Evolutionary conservation across 148 eudicot species (phyloP).

Genomic region (Rheum nobile): DNA sequence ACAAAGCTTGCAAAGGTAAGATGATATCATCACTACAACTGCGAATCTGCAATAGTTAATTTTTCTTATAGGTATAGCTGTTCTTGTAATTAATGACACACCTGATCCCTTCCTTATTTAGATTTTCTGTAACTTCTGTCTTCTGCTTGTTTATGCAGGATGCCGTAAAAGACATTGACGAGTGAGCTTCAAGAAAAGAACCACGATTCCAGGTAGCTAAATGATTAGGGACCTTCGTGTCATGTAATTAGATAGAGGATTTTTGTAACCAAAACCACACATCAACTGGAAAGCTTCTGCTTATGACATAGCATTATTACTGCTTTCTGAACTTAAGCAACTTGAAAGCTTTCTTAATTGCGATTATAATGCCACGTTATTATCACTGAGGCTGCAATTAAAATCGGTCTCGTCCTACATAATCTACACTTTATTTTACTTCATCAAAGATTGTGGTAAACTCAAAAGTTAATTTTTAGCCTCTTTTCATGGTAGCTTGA

Average conservation of each 20-base stretch:
- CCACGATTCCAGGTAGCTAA: constrained; percentile 3
- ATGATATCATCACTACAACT: neutral
- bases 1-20: constrained; percentile 83
- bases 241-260: constrained; percentile 6
- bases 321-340: neutral
- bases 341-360: neutral
- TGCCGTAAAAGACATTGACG: constrained; percentile 2
- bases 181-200: neutral
- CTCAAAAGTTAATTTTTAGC: too few relatives aligned
- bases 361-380: neutral
- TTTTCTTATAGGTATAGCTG: neutral
- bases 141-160: neutral
- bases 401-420: neutral
- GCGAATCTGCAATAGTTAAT: neutral
- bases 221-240: neutral
- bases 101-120: too few relatives aligned
- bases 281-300: neutral
- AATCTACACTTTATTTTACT: neutral
- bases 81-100: too few relatives aligned
- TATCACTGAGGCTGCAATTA: neutral
- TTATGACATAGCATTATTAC: neutral
- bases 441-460: too few relatives aligned
- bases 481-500: too few relatives aligned
- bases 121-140: neutral
- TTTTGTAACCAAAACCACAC: constrained; percentile 2